Conservation (phyloP, 164 flowering plant genomes). For the Dillenia suffruticosa region DNA sequence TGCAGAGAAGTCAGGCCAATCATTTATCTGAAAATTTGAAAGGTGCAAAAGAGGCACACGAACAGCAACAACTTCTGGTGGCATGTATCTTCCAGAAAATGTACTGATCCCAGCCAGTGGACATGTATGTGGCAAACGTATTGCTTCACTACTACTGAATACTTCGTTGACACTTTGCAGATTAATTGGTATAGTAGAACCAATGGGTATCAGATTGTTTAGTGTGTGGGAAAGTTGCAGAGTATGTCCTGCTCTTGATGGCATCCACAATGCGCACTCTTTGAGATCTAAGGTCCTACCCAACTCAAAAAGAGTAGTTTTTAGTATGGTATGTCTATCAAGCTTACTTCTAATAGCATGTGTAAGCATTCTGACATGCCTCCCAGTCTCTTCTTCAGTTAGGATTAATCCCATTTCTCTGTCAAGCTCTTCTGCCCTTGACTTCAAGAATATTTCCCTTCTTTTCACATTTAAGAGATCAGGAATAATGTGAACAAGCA, state of each 20-base stretch:
- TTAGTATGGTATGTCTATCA: slow-evolving; percentile 63
- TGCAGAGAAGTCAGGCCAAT: slow-evolving; percentile 58
- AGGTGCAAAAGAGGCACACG: slow-evolving; percentile 68
- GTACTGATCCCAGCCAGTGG: slow-evolving; percentile 52
- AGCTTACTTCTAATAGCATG: slow-evolving; percentile 76
- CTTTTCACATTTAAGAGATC: slow-evolving; percentile 61
- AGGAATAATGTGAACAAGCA: slow-evolving; percentile 78
- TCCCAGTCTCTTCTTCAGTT: slow-evolving; percentile 68
- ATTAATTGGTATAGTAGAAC: slow-evolving; percentile 43
- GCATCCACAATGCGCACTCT: slow-evolving; percentile 87
- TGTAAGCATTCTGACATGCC: slow-evolving; percentile 79
- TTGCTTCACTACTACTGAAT: slow-evolving; percentile 48
- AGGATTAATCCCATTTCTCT: slow-evolving; percentile 67
- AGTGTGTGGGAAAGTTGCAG: slow-evolving; percentile 60
- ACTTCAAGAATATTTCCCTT: slow-evolving; percentile 49
- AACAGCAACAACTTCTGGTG: slow-evolving; percentile 71
- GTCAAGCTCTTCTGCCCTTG: slow-evolving; percentile 65
- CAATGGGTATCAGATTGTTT: slow-evolving; percentile 42
- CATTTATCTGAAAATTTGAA: slow-evolving; percentile 56
- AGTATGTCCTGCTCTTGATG: slow-evolving; percentile 38
- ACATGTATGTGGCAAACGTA: slow-evolving; percentile 47
- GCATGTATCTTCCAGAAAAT: slow-evolving; percentile 39
- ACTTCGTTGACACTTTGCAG: slow-evolving; percentile 52
- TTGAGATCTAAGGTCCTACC: slow-evolving; percentile 60
- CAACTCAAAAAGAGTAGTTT: slow-evolving; percentile 69